phyloP scores from a whole-genome alignment of 257 asterid genomes.

The Primulina huaijiensis region DNA sequence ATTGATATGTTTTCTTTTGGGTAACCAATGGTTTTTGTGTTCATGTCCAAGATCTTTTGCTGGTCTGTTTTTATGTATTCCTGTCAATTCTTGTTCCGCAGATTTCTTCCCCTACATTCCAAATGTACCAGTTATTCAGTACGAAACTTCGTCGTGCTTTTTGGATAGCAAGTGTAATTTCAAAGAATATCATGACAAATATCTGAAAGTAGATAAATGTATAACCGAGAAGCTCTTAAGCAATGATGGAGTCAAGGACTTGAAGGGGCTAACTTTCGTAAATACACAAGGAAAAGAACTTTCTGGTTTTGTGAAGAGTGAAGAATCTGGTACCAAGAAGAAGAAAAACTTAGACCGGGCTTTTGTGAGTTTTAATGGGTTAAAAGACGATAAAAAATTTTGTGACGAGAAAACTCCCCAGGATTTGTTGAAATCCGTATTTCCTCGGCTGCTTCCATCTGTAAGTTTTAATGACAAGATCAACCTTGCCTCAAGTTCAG shows the following conservation, averaged over 20 bases:
- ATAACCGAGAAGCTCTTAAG: slow-evolving; percentile 36
- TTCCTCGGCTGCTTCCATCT: slow-evolving; percentile 42
- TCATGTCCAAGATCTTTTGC: neutral
- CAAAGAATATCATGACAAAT: slow-evolving; percentile 46
- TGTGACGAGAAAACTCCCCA: slow-evolving; percentile 36
- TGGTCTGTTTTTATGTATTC: neutral
- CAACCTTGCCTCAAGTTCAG: slow-evolving; percentile 32
- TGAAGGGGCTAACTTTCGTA: slow-evolving; percentile 39
- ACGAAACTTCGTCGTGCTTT: slow-evolving; percentile 60
- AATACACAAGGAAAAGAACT: slow-evolving; percentile 42
- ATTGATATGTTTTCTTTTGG: neutral
- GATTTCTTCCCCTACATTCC: slow-evolving; percentile 50
- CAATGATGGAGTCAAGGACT: slow-evolving; percentile 47
- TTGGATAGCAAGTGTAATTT: slow-evolving; percentile 48
- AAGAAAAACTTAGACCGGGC: slow-evolving; percentile 43
- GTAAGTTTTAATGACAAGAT: slow-evolving; percentile 46
- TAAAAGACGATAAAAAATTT: slow-evolving; percentile 33
- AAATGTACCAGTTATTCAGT: slow-evolving; percentile 69
- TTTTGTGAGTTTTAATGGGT: slow-evolving; percentile 38
- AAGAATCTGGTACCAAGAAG: slow-evolving; percentile 33
- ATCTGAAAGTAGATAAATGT: slow-evolving; percentile 35
- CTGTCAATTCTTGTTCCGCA: slow-evolving; percentile 26
- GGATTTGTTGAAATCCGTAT: slow-evolving; percentile 39
- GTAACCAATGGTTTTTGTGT: neutral
- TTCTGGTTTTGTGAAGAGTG: slow-evolving; percentile 35